Evolutionary conservation across 352 stramenopile genomes (phyloP), one percentile per base, ranked within the genome.

Genomic region (Pythium biforme): DNA sequence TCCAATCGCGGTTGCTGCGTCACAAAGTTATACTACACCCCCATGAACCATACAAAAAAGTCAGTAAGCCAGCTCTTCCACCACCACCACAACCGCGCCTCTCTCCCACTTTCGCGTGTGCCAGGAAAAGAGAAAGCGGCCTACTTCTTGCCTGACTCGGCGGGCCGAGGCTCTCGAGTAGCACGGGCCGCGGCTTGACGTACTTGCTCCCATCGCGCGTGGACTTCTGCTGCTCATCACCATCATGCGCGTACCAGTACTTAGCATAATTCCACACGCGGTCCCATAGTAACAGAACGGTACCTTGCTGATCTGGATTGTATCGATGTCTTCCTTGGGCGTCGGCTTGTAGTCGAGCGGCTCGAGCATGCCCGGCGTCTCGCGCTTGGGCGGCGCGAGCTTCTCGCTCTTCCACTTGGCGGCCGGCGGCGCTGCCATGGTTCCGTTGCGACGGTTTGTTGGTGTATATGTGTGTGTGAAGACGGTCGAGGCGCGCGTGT

Each of bases 331-430:
- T 62, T 88, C 77, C 41, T 84, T 89, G 8, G 72, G 71, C 50
- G 69, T 88, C 8, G 80, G 80, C 7, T 81, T 90, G 59, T 89
- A 77, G 17, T 80, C 80, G 25, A 92, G 82, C 47, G 82, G 79
- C 59, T 89, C 73, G 7, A 91, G 73, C 14, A 68, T 74, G 1
- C 77, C 55, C 14, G 74, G 80, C 27, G 78, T 64, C 22, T 71
- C 64, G 53, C 66, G 66, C 55, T 73, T 73, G 66, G 55, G 14
- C 40, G 56, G 50, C 23, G 20, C 5, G 14, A 37, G 7, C 51
- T 72, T 72, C 9, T 71, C 64, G 11, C 14, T 62, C 57, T 71
- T 71, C 64, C 58, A 64, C 48, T 71, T 71, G n/a, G 37, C 27
- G 12, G 55, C 19, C 14, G 64, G 51, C 22, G 59, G 47, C n/a